Conservation (phyloP, 1,284 basidiomycete genomes). For the Irpex sp. region DNA sequence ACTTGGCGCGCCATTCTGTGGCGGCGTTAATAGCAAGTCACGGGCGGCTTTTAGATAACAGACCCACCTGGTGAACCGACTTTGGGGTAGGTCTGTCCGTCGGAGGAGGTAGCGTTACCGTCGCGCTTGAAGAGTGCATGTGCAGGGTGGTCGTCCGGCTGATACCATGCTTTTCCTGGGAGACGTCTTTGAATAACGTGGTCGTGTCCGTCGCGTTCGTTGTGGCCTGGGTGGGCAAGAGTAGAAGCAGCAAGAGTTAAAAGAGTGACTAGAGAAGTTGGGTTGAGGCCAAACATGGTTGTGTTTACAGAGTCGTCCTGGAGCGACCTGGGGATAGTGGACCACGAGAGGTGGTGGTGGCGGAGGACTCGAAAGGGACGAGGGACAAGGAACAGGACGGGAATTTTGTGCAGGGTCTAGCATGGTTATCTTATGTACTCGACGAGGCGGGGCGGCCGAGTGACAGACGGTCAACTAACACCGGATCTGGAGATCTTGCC, state of each 20-base stretch:
- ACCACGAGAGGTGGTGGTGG: constrained; percentile 8
- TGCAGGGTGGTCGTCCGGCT: constrained; percentile 51
- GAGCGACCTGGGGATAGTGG: constrained; percentile 10
- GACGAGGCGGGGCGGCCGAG: constrained; percentile 1
- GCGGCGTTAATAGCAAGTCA: constrained; percentile 6
- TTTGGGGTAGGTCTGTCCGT: constrained; percentile 44
- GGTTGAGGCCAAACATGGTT: constrained; percentile 1
- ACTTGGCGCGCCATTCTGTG: constrained; percentile 58
- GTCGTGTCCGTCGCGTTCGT: constrained; percentile 10
- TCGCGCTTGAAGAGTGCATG: constrained; percentile 46
- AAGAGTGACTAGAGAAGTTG: constrained; percentile 2
- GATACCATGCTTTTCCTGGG: constrained; percentile 50
- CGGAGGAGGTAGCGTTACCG: constrained; percentile 25
- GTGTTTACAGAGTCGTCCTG: not conserved
- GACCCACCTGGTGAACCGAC: constrained; percentile 57
- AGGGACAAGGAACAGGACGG: not conserved
- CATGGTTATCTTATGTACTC: not conserved
- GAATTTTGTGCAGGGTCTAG: not conserved
- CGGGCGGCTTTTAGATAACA: not conserved
- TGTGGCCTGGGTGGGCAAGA: constrained; percentile 7
- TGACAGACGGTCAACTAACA: not conserved
- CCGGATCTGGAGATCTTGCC: not conserved
- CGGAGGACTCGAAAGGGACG: constrained; percentile 5
- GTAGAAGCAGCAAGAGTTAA: constrained; percentile 4
- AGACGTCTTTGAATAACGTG: constrained; percentile 22